Conservation (phyloP, 2,329 filamentous ascomycete species). For the Trichoderma sp. region DNA sequence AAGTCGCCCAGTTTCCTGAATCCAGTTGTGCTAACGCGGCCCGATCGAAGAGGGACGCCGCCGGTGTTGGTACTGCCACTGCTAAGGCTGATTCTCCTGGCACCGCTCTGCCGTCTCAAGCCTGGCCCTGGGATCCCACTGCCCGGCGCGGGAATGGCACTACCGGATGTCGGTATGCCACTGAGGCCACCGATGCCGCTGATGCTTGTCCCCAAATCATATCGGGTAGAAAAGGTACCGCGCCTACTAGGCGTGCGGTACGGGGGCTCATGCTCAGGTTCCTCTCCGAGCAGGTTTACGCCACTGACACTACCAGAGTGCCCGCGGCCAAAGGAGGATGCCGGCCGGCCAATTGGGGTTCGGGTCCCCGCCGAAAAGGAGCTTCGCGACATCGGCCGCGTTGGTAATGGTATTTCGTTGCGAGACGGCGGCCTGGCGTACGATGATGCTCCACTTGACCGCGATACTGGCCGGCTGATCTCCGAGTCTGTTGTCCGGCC, state of each 20-base stretch:
- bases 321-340: conserved; percentile 68
- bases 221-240: conserved; percentile 54
- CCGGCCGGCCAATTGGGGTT: conserved; percentile 68
- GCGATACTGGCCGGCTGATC: conserved; percentile 67
- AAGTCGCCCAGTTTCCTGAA: conserved; percentile 49
- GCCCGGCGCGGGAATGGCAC: conserved; percentile 47
- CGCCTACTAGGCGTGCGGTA: conserved; percentile 56
- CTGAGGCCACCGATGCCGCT: conserved; percentile 42
- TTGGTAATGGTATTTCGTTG: conserved; percentile 53
- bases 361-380: conserved; percentile 60
- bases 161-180: conserved; percentile 45
- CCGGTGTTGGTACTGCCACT: conserved; percentile 47
- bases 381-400: conserved; percentile 65
- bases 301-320: conserved; percentile 58
- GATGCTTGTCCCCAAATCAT: conserved; percentile 44
- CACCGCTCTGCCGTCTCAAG: conserved; percentile 46
- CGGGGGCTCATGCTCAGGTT: conserved; percentile 45
- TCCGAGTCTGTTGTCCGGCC: conserved; percentile 49
- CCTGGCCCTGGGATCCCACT: conserved; percentile 53
- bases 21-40: conserved; percentile 37
- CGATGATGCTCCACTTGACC: conserved; percentile 62
- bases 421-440: conserved; percentile 57
- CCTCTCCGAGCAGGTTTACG: conserved; percentile 47
- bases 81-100: conserved; percentile 48
- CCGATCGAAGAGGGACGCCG: conserved; percentile 32